Evolutionary conservation across 2,329 filamentous ascomycete genomes (phyloP).

Genomic region (Alternaria panax): DNA sequence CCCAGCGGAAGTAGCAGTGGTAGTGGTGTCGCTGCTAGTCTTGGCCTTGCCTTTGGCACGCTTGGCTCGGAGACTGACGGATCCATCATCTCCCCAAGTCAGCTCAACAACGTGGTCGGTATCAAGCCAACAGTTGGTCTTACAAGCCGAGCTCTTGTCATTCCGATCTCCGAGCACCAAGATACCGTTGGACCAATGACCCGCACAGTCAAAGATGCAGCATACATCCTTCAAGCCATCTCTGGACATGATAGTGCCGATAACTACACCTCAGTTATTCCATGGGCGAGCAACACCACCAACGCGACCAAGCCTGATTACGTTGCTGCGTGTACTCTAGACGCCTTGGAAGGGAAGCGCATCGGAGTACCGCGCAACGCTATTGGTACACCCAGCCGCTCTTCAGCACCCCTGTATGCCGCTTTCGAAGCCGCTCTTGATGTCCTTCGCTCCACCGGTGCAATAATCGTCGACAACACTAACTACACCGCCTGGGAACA

Average conservation of each 20-base stretch:
- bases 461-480: slow-evolving; percentile 66
- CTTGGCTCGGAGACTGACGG: slow-evolving; percentile 71
- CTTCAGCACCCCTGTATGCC: slow-evolving; percentile 52
- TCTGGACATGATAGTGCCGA: slow-evolving; percentile 61
- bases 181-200: slow-evolving; percentile 67
- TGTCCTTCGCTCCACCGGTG: slow-evolving; percentile 63
- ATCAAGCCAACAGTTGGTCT: slow-evolving; percentile 70
- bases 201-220: slow-evolving; percentile 65
- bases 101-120: slow-evolving; percentile 68
- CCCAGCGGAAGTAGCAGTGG: slow-evolving; percentile 59
- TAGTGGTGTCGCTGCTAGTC: slow-evolving; percentile 65
- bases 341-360: slow-evolving; percentile 63
- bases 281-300: slow-evolving; percentile 49
- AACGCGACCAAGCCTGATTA: slow-evolving; percentile 64
- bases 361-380: slow-evolving; percentile 71
- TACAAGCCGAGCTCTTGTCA: slow-evolving; percentile 67
- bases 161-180: slow-evolving; percentile 68
- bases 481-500: slow-evolving; percentile 64
- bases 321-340: slow-evolving; percentile 63
- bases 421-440: slow-evolving; percentile 65
- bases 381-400: slow-evolving; percentile 50
- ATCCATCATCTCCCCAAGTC: slow-evolving; percentile 66
- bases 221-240: slow-evolving; percentile 66
- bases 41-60: slow-evolving; percentile 66
- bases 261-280: slow-evolving; percentile 67